These are phyloP conservation scores for Arctium minus DNA, from an alignment of 129 eudicot genomes.

Conservation along the genomic window DNA sequence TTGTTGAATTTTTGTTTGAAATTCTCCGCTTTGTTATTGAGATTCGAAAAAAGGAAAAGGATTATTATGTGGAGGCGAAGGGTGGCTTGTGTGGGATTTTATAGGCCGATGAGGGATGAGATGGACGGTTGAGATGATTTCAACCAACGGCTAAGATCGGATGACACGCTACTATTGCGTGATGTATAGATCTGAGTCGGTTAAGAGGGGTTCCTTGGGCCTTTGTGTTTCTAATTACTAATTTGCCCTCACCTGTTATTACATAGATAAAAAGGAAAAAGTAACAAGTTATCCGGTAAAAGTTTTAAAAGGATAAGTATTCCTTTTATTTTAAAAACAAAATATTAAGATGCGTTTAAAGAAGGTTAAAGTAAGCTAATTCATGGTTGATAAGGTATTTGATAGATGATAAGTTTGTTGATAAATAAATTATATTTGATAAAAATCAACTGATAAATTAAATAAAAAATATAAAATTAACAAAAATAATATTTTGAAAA, in stretches of 20 bases:
- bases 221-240: not conserved
- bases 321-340: not conserved
- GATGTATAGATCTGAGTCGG: slow-evolving; percentile 20
- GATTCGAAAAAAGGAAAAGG: slow-evolving; percentile 11
- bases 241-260: not conserved
- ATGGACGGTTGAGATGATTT: slow-evolving; percentile 27
- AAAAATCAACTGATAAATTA: too few relatives aligned
- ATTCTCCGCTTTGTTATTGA: not conserved
- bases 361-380: too few relatives aligned
- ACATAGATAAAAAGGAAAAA: not conserved
- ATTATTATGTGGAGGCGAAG: not conserved
- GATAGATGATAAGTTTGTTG: too few relatives aligned
- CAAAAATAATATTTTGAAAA: too few relatives aligned
- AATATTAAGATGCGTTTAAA: too few relatives aligned
- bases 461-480: too few relatives aligned
- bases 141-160: slow-evolving; percentile 17
- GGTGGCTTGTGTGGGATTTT: not conserved
- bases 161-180: slow-evolving; percentile 16
- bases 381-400: too few relatives aligned
- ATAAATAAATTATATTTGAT: too few relatives aligned
- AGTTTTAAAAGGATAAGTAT: not conserved
- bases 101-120: slow-evolving; percentile 4
- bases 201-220: slow-evolving; percentile 23
- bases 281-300: too few relatives aligned
- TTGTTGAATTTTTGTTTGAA: not conserved